Base-by-base conservation (phyloP, 2,329 filamentous ascomycete genomes). In the Balansia obtecta region DNA sequence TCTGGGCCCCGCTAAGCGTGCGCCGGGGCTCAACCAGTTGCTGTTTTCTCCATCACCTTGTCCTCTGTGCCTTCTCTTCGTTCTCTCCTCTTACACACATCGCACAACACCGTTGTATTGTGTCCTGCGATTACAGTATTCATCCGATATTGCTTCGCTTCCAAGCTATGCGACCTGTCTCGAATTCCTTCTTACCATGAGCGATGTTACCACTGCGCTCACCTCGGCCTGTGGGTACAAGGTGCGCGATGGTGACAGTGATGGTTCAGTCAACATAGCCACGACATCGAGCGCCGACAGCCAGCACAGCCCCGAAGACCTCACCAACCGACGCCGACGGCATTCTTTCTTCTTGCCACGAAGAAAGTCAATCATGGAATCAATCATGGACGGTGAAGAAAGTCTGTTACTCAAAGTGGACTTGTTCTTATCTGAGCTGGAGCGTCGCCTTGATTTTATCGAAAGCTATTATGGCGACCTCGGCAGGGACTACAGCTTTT, bases 381-480 rank as follows among this genome's bases (percentile, higher is more conserved):
- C 76, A 49, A 73, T 79, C 55, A 77, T 82, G 69, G 80, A 84
- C 41, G 73, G 76, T 38, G 80, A 84, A 56, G 80, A 84, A 57
- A 70, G 73, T 20, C 63, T 84, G 33, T 61, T 83, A 49, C 69
- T 83, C 49, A 82, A 77, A 71, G 79, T 93, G 47, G 88, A 93
- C 62, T 70, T 85, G 47, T 93, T 94, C 65, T 75, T 98, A 50
- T 77, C 83, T 39, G 89, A 97, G 64, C 76, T 98, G 42, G 90
- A 94, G 68, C 79, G 85, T 57, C 82, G 91, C 49, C 74, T 98
- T 45, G 89, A 94, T 61, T 86, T 88, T 65, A 77, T 97, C 45
- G 93, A 98, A 68, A 82, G 80, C 55, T 95, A 95, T 62, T 95
- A 95, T 61, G 84, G 87, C 55, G 88, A 94, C 61, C 70, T 89